Conservation (phyloP, 768 basidiomycete genomes). For the Tricholoma terreum region DNA sequence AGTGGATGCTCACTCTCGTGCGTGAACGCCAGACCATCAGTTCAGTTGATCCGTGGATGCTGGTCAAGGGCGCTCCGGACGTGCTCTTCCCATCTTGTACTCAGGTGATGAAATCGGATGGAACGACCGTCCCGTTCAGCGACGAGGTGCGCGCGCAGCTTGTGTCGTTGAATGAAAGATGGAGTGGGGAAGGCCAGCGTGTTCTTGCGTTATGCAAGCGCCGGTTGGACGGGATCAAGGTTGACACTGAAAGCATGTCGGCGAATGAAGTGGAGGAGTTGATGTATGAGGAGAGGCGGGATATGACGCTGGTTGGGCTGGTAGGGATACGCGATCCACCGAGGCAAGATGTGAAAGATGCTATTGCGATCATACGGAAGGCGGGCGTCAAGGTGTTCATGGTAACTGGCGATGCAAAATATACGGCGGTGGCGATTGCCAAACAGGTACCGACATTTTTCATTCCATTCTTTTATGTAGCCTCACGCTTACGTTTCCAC, state of each 20-base stretch:
- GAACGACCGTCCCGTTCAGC: constrained; percentile 24
- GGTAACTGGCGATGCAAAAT: constrained; percentile 55
- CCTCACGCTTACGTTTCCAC: too few species aligned
- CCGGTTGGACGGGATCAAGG: constrained; percentile 18
- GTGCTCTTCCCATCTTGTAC: constrained; percentile 43
- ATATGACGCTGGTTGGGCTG: constrained; percentile 47
- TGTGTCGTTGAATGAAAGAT: constrained; percentile 31
- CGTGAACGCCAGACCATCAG: constrained; percentile 24
- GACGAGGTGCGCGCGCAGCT: constrained; percentile 22
- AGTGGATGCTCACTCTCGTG: constrained; percentile 45
- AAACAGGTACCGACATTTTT: constrained; percentile 18
- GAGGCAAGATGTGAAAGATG: constrained; percentile 41
- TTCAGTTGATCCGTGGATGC: too few species aligned
- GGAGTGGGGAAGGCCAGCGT: constrained; percentile 49
- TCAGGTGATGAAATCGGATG: constrained; percentile 8
- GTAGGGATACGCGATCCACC: constrained; percentile 57
- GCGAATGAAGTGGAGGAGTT: too few species aligned
- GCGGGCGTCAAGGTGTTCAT: constrained; percentile 57
- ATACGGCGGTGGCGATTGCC: constrained; percentile 52
- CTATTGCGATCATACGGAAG: constrained; percentile 42
- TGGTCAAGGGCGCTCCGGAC: constrained; percentile 58
- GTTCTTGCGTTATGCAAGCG: constrained; percentile 46
- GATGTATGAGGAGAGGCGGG: constrained; percentile 9
- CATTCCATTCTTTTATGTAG: too few species aligned
- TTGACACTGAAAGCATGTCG: too few species aligned